Conservation (phyloP, 169 alveolate species). For the Eimeria acervulina region DNA sequence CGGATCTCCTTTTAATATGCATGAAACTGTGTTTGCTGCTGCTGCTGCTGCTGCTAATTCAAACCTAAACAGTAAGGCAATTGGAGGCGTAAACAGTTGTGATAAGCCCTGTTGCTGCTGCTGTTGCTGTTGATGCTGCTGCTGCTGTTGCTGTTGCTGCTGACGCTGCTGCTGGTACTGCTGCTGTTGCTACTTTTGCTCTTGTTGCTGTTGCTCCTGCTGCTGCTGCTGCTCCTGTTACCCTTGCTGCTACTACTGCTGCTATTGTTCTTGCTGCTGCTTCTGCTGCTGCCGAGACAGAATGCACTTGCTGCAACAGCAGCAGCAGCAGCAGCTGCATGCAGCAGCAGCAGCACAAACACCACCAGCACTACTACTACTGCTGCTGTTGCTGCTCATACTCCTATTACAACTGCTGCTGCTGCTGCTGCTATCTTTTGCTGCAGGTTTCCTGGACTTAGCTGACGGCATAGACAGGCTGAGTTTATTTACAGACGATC, state of each 20-base stretch:
- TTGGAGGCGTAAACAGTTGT: no score
- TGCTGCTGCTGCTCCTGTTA: neutral
- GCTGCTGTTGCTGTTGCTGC: neutral
- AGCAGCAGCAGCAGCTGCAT: no score
- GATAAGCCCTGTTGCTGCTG: neutral
- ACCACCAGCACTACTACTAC: no score
- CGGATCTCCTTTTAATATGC: conserved; percentile 89
- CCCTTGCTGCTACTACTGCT: neutral
- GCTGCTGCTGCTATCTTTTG: neutral
- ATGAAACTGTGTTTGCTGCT: conserved; percentile 91
- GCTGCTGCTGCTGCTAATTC: no score
- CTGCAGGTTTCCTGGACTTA: neutral
- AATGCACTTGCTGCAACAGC: no score
- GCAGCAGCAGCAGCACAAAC: no score
- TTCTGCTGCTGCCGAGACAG: no score
- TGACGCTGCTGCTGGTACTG: neutral
- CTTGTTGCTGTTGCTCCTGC: neutral
- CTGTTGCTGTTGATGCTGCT: neutral
- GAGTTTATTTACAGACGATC: neutral
- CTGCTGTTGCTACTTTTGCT: no score
- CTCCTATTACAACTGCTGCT: no score
- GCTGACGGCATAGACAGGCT: conserved; percentile 41
- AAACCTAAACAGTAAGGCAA: neutral
- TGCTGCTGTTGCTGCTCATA: no score
- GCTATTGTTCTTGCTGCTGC: neutral